These are phyloP conservation scores for Sedum album DNA, from an alignment of 164 flowering plant species.

Conservation along the genomic window DNA sequence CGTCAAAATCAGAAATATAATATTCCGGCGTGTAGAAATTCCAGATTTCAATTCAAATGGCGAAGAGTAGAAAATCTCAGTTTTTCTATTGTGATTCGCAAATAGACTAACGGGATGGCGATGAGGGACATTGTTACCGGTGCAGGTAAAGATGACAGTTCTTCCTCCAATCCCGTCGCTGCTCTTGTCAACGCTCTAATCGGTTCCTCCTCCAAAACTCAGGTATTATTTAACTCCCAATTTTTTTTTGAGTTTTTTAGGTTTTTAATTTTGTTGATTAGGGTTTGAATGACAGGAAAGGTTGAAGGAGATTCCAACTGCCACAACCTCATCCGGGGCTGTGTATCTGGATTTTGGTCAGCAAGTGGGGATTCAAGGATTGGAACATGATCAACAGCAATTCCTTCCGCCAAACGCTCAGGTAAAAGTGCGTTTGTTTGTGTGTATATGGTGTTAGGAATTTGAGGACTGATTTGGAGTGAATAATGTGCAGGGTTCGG, in stretches of 20 bases:
- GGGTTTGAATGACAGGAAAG: background rate
- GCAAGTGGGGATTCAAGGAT: conserved; percentile 1
- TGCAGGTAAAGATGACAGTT: conserved; percentile 66
- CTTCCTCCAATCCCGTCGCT: conserved; percentile 79
- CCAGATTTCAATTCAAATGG: background rate
- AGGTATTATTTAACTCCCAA: conserved; percentile 48
- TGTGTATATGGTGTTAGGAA: background rate
- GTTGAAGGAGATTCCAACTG: too few relatives aligned
- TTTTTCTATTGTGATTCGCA: background rate
- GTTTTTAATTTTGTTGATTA: background rate
- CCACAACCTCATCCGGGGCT: background rate
- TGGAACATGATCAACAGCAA: background rate
- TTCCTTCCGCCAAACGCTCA: background rate
- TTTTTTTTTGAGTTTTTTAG: background rate
- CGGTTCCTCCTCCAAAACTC: too few relatives aligned
- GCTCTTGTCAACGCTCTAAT: conserved; percentile 67
- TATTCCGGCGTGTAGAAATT: too few relatives aligned
- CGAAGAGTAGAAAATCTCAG: background rate
- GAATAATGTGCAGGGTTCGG: conserved; percentile 37
- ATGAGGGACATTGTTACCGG: conserved; percentile 89
- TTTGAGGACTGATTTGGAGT: background rate
- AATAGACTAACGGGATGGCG: conserved; percentile 40
- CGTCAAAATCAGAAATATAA: too few relatives aligned
- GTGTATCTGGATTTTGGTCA: background rate
- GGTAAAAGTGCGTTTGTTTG: background rate